Evolutionary conservation across 306 rosid genomes (phyloP).

Genomic region (Purshia tridentata): DNA sequence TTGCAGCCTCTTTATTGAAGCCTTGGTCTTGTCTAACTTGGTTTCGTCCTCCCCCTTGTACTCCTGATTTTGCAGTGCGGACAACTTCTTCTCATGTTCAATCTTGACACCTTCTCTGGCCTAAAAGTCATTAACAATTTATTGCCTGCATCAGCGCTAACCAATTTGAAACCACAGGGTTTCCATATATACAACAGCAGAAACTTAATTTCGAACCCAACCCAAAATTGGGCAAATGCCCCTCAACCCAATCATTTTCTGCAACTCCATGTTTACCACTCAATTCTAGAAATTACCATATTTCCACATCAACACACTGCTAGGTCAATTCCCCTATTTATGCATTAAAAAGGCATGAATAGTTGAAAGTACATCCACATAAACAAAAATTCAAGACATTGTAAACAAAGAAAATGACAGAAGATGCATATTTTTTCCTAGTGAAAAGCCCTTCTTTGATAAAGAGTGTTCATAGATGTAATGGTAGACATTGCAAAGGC

Average conservation of each 20-base stretch:
- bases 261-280: not conserved
- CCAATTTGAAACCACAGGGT: conserved; percentile 26
- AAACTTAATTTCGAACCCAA: conserved; percentile 24
- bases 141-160: conserved; percentile 34
- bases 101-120: conserved; percentile 92
- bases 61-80: conserved; percentile 80
- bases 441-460: not conserved
- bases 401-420: not conserved
- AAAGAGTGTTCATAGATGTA: not conserved
- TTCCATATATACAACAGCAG: conserved; percentile 35
- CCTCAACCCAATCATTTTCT: conserved; percentile 3
- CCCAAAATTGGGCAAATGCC: conserved; percentile 8
- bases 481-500: too few relatives aligned
- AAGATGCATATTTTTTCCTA: not conserved
- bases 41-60: conserved; percentile 89
- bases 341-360: not conserved
- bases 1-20: conserved; percentile 78
- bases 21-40: conserved; percentile 87
- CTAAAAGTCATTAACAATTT: conserved; percentile 43
- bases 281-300: not conserved
- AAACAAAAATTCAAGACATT: not conserved
- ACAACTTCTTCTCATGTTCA: conserved; percentile 82
- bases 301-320: not conserved
- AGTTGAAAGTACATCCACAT: not conserved
- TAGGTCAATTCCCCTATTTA: not conserved